Conservation (phyloP, 768 basidiomycete genomes). For the Mrakia gelida region DNA sequence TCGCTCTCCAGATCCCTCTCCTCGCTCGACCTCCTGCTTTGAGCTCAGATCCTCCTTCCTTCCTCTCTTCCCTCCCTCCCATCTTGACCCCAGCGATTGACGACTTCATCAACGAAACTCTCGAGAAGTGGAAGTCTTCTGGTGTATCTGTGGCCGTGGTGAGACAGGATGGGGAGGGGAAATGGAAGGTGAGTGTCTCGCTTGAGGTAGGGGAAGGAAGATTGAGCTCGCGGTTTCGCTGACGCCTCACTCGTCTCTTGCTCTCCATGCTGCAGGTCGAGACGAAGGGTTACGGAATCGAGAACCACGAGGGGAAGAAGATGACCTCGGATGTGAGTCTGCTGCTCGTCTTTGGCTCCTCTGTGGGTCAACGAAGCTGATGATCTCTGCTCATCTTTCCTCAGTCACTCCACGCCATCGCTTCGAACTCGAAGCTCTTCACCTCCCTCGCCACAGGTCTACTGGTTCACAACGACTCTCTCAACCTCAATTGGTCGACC, state of each 20-base stretch:
- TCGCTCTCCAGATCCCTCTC: too few relatives aligned
- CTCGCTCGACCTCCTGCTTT: too few relatives aligned
- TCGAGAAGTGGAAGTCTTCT: neutral
- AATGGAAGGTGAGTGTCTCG: neutral
- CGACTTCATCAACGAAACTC: neutral
- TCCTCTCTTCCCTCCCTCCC: neutral
- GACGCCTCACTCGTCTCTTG: neutral
- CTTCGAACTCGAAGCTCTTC: slow-evolving; percentile 43
- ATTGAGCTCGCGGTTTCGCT: neutral
- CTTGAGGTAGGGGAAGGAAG: neutral
- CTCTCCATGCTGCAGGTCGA: neutral
- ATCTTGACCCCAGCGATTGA: neutral
- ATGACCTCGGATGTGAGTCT: slow-evolving; percentile 27
- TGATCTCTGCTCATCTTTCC: neutral
- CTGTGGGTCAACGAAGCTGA: neutral
- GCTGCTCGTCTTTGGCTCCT: neutral
- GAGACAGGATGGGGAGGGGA: neutral
- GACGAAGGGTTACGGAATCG: slow-evolving; percentile 5
- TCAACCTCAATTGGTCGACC: slow-evolving; percentile 35
- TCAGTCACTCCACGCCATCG: slow-evolving; percentile 39
- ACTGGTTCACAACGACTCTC: slow-evolving; percentile 36
- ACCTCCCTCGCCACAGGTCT: slow-evolving; percentile 36
- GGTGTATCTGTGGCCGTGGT: neutral
- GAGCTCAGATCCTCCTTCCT: too few relatives aligned
- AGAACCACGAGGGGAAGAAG: slow-evolving; percentile 7